These are phyloP conservation scores for Sequoiadendron giganteum DNA, from an alignment of 75 land plant species.

Conservation along the genomic window DNA sequence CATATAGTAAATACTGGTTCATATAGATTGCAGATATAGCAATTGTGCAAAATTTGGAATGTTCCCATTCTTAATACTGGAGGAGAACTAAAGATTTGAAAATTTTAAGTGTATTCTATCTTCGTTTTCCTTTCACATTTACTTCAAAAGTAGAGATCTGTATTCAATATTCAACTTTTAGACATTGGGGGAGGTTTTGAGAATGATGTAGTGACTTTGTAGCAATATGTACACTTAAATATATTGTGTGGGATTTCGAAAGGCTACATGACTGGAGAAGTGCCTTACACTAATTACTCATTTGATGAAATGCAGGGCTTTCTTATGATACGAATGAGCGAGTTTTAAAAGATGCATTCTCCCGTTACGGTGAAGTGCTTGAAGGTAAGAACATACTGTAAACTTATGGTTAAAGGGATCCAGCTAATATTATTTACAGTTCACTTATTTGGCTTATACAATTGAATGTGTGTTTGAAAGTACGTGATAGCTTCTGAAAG, in stretches of 20 bases:
- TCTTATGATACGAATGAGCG: conserved; percentile 54
- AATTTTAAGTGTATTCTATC: neutral
- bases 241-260: neutral
- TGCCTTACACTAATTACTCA: neutral
- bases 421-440: neutral
- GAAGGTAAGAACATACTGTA: conserved; percentile 30
- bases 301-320: conserved; percentile 34
- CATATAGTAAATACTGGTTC: neutral
- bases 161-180: neutral
- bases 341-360: conserved; percentile 40
- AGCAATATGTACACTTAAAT: neutral
- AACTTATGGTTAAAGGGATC: neutral
- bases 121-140: neutral
- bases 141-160: neutral
- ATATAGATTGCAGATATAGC: neutral
- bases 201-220: neutral
- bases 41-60: neutral
- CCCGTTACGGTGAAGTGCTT: conserved; percentile 39
- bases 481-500: neutral
- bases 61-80: neutral
- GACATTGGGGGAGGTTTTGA: neutral
- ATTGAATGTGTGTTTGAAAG: neutral
- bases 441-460: neutral
- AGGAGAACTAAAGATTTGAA: neutral
- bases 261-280: neutral